These are phyloP conservation scores for Ophiostoma quercus DNA, from an alignment of 2,329 filamentous ascomycete genomes.

Conservation along the genomic window DNA sequence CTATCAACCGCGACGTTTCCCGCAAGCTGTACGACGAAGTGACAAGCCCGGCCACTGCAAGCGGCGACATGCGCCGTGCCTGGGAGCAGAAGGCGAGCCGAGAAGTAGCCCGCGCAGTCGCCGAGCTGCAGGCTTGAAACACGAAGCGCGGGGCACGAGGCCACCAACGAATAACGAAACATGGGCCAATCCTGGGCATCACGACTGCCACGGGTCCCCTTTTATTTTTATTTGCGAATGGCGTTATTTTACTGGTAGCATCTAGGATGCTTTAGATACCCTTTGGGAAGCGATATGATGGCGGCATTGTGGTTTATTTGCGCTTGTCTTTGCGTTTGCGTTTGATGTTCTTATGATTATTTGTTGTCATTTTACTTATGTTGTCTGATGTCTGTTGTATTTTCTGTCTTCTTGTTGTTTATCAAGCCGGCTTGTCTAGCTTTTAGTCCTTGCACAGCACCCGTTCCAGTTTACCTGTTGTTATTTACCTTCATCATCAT, in stretches of 20 bases:
- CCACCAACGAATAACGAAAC: constrained; percentile 6
- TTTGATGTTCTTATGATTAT: background rate
- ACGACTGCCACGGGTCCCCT: background rate
- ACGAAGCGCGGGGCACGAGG: background rate
- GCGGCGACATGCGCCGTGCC: constrained; percentile 59
- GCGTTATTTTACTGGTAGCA: constrained; percentile 18
- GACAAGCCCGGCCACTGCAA: constrained; percentile 51
- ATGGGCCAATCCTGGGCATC: background rate
- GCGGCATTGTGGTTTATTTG: constrained; percentile 4
- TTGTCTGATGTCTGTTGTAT: background rate
- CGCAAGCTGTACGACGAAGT: constrained; percentile 76
- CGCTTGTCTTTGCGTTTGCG: background rate
- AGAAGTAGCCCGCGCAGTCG: constrained; percentile 73
- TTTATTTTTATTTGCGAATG: constrained; percentile 13
- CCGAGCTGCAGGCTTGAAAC: constrained; percentile 46
- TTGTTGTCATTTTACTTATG: background rate
- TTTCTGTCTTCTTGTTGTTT: background rate
- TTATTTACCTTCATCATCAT: background rate
- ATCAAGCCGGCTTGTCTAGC: background rate
- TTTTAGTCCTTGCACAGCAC: background rate
- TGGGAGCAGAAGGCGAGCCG: constrained; percentile 73
- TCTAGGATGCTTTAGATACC: constrained; percentile 18
- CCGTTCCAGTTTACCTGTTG: constrained; percentile 5
- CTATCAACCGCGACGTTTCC: constrained; percentile 85
- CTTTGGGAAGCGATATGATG: constrained; percentile 17